Base-by-base conservation (phyloP, 129 eudicot genomes). In the carrot (Daucus carota) region DNA sequence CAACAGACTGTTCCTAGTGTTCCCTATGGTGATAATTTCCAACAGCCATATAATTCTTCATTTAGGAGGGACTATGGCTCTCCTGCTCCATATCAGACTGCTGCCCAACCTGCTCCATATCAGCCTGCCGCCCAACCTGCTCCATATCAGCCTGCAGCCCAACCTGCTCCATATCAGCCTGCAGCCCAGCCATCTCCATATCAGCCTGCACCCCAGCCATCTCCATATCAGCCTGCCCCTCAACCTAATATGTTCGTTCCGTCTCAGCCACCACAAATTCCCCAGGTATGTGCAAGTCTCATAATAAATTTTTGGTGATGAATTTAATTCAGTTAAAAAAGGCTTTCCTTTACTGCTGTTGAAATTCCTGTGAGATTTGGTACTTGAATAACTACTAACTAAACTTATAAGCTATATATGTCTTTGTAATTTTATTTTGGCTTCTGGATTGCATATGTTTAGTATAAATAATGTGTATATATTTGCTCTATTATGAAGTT, bases 241-340 rank as follows among this genome's bases (percentile, higher is more conserved):
- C 91, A 86, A 65, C 88, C 87, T 54, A 80, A 81, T 60, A 79
- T 91, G 59, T 93, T 93, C 80, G 82, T 93, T 50, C 98, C 98
- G 68, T 57, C 95, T 45, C 87, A 84, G 62, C 75, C 88, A 69
- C 79, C 86, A 65, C 88, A 79, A 79, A 81, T 73, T 73, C 88
- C 89, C 69, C 84, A 73, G 82, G 98, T 93, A 84, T 24, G 36
- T 44, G 75, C n/a, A 31, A 22, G 14, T 26, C 50, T 18, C 57
- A 62, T 3, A 36, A 36, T 36, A 36, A 36, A n/a, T n/a, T 36
- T 36, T 36, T 36, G 28, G 15, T 57, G 24, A 28, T 6, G 15
- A 57, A 63, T 5, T 24, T 11, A 24, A n/a, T 2, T 28, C 66
- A 24, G 26, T 46, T 46, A 10, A 12, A 0, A 5, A 22, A 40